phyloP scores from a whole-genome alignment of 495 filamentous ascomycete genomes.

The Penicillium mononematosum region DNA sequence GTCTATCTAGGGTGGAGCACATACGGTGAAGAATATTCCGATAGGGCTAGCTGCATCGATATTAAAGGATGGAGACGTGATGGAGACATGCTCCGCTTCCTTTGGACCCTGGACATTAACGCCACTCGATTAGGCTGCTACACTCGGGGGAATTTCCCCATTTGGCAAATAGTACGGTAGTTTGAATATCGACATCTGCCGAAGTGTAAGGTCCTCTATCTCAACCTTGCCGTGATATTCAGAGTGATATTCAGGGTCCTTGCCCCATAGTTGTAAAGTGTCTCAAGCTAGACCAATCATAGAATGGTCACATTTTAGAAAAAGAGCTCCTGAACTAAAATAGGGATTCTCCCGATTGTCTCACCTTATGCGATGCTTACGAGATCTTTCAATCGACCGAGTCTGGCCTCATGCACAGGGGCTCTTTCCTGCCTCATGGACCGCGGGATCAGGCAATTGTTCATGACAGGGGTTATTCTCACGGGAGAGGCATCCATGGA shows the following conservation, averaged over 20 bases:
- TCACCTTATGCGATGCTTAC: not conserved
- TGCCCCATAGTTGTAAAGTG: not conserved
- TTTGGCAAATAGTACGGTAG: not conserved
- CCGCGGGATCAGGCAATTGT: not conserved
- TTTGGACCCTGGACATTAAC: not conserved
- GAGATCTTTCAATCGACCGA: not conserved
- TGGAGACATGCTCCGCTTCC: not conserved
- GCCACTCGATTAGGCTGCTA: not conserved
- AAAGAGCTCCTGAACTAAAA: not conserved
- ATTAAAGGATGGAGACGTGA: too few species aligned
- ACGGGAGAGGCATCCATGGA: not conserved
- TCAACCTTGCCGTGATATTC: not conserved
- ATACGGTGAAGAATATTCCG: too few species aligned
- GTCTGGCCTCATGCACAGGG: not conserved
- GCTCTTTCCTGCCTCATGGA: too few species aligned
- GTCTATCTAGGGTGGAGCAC: too few species aligned
- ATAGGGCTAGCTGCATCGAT: too few species aligned
- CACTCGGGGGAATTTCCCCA: not conserved
- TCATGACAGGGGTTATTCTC: not conserved
- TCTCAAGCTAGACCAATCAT: not conserved
- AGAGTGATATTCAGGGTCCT: not conserved
- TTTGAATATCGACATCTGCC: not conserved
- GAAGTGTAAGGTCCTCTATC: not conserved
- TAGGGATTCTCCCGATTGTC: not conserved
- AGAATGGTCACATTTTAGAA: not conserved